phyloP scores from a whole-genome alignment of 768 basidiomycete genomes.

The Tremella mesenterica region DNA sequence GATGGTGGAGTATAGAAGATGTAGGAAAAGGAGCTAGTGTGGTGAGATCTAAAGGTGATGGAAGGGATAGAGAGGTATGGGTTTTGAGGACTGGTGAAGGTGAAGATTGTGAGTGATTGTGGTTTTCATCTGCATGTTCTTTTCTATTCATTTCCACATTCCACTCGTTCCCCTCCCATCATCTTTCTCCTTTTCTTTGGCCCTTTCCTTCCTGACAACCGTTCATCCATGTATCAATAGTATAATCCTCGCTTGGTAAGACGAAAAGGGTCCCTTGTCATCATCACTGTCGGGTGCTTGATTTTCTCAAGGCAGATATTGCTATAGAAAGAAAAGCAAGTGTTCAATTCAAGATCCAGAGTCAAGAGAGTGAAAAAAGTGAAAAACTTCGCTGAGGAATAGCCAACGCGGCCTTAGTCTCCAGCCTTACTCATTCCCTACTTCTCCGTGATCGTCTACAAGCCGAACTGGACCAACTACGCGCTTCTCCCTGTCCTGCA shows the following conservation, averaged over 20 bases:
- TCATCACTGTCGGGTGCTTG: no score
- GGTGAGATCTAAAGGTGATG: conserved; percentile 16
- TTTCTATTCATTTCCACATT: no score
- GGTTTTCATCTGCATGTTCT: no score
- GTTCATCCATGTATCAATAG: no score
- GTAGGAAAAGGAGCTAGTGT: conserved; percentile 35
- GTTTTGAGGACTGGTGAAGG: conserved; percentile 17
- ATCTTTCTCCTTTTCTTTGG: not conserved
- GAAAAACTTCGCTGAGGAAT: not conserved
- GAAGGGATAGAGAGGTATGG: conserved; percentile 31
- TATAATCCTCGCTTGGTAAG: no score
- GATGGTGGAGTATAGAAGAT: conserved; percentile 38
- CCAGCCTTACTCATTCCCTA: conserved; percentile 31
- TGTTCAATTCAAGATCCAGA: no score
- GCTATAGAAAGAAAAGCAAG: no score
- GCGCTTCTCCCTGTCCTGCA: conserved; percentile 7
- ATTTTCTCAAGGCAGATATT: no score
- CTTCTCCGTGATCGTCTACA: conserved; percentile 27
- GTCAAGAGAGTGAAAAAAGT: not conserved
- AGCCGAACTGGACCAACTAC: conserved; percentile 10
- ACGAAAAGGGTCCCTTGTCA: no score
- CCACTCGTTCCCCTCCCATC: no score
- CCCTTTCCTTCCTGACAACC: not conserved
- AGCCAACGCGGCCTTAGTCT: conserved; percentile 12
- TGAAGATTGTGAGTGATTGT: conserved; percentile 18